Evolutionary conservation across 2,329 filamentous ascomycete genomes (phyloP).

Genomic region (Septoria linicola): DNA sequence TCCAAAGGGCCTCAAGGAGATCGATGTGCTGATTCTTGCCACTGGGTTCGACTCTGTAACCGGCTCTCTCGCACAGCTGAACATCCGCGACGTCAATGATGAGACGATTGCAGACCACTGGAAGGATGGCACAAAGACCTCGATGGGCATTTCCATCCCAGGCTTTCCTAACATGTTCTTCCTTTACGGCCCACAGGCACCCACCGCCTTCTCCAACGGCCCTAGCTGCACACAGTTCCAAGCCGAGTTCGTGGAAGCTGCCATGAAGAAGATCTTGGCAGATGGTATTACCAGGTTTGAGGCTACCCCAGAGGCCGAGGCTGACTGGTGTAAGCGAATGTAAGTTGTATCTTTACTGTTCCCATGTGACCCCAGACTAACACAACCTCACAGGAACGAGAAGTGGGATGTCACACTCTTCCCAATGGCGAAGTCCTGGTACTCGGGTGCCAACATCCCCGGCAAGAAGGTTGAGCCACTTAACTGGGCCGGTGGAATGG

Average conservation of each 20-base stretch:
- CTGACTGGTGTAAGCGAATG: conserved; percentile 41
- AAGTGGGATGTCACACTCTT: conserved; percentile 35
- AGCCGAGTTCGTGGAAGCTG: conserved; percentile 47
- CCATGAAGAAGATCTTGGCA: conserved; percentile 41
- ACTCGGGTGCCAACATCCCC: conserved; percentile 45
- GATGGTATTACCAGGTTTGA: conserved; percentile 42
- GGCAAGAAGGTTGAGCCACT: conserved; percentile 49
- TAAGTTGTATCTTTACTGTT: conserved; percentile 24
- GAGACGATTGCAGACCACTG: conserved; percentile 46
- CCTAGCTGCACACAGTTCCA: conserved; percentile 45
- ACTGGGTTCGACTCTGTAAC: conserved; percentile 47
- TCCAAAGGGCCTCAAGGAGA: conserved; percentile 43
- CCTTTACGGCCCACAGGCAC: conserved; percentile 49
- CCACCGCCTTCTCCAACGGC: conserved; percentile 49
- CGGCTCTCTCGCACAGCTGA: conserved; percentile 40
- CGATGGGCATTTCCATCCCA: conserved; percentile 41
- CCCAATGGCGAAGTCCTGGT: conserved; percentile 38
- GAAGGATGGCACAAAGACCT: conserved; percentile 44
- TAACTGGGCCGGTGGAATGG: conserved; percentile 47
- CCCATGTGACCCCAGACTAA: no score
- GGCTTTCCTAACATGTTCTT: conserved; percentile 44
- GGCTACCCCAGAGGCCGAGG: conserved; percentile 43
- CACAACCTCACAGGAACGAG: conserved; percentile 31
- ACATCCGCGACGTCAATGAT: conserved; percentile 37
- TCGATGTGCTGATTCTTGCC: conserved; percentile 46